Evolutionary conservation across 192 early-diverging fungal genomes (phyloP).

Genomic region (Coemansia sp.): DNA sequence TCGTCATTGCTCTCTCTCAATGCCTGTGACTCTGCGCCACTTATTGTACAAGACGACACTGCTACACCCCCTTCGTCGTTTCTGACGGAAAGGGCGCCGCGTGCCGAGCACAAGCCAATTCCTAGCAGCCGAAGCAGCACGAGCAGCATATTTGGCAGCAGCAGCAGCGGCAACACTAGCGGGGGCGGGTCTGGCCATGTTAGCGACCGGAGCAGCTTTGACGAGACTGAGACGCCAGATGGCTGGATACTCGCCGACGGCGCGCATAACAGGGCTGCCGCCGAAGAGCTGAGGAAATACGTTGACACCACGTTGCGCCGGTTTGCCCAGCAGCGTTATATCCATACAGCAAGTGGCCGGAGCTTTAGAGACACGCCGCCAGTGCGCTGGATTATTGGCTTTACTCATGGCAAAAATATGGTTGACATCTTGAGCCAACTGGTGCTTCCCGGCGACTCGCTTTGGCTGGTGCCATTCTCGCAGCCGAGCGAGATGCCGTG

Average conservation of each 20-base stretch:
- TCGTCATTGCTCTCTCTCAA: neutral
- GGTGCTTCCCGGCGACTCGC: slow-evolving; percentile 54
- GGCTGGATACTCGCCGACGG: slow-evolving; percentile 77
- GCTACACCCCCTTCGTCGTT: neutral
- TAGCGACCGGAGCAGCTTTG: neutral
- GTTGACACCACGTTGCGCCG: slow-evolving; percentile 54
- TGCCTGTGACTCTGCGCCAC: neutral
- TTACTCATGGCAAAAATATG: slow-evolving; percentile 67
- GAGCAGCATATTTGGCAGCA: slow-evolving; percentile 1
- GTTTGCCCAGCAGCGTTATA: slow-evolving; percentile 25
- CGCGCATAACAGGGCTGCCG: slow-evolving; percentile 82
- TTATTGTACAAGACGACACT: too few species aligned
- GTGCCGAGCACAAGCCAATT: neutral
- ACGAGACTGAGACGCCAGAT: slow-evolving; percentile 16
- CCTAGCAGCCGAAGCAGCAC: neutral
- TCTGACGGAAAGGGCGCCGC: neutral
- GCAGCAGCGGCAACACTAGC: slow-evolving; percentile 4
- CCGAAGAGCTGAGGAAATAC: slow-evolving; percentile 60
- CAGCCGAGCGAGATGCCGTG: slow-evolving; percentile 84
- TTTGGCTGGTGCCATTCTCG: slow-evolving; percentile 69
- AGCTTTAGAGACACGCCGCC: slow-evolving; percentile 5
- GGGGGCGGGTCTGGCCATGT: neutral
- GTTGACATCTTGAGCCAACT: slow-evolving; percentile 57
- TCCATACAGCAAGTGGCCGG: slow-evolving; percentile 6
- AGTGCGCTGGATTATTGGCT: slow-evolving; percentile 75